Base-by-base conservation (phyloP, 2,329 filamentous ascomycete species). In the Acrocalymma vagum region DNA sequence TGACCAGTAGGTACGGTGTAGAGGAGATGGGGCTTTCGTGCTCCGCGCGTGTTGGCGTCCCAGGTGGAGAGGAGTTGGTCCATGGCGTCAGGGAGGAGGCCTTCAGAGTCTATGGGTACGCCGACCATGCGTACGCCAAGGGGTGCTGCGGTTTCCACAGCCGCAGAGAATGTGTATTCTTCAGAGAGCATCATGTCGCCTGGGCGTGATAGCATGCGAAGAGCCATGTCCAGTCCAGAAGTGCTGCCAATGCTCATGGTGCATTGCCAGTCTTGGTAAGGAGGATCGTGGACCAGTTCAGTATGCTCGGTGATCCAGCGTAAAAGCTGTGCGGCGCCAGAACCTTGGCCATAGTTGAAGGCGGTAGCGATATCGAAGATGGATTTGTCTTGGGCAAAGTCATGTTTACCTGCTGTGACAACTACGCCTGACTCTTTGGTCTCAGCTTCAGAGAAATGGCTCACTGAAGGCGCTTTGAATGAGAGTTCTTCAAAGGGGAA, bases 221-320 rank as follows among this genome's bases (percentile, higher is more conserved):
- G 75, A 2, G 87, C 79, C 70, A 93, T 87, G 62, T 97, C 94
- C 53, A 95, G 80, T 0, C 89, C 86, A 16, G 84, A 90, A 0
- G 94, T 97, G 70, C 86, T 94, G 37, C 93, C 94, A 26, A 93
- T 82, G 3, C 86, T 92, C 74, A 96, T 79, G 38, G 85, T 86
- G 59, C 89, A 89, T 51, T 83, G 79, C 94, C 94, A 99, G 73
- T 99, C 92, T 13, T 85, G 80, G 66, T 97, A 97, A 0, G 89
- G 90, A 11, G 93, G 92, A 47, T 83, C 79, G 70, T 90, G 89
- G 11, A 96, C 84, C 40, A 97, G 83, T 73, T 99, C 93, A 0
- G 92, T 95, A 72, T 97, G 94, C 75, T 99, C 94, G 0, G 92
- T 95, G 34, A 97, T 79, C 74, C 88, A 97, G 45, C 94, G 85